Evolutionary conservation across 2,329 filamentous ascomycete species (phyloP), one percentile per base, ranked within the genome.

Genomic region (Fusarium continuum): DNA sequence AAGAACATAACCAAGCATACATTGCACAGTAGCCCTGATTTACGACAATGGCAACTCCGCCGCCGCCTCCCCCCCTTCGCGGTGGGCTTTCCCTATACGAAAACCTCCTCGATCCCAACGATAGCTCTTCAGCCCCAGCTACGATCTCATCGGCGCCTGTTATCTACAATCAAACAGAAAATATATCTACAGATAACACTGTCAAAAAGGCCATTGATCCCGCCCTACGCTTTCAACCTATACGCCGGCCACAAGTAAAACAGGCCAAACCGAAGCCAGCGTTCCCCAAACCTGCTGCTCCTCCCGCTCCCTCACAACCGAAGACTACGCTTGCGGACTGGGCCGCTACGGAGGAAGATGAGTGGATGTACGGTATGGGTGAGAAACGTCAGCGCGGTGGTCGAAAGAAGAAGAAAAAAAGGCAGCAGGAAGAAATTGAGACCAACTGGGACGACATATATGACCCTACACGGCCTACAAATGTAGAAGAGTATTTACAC

Each of bases 371-470:
- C 73, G 82, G 78, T 22, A 70, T 76, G 38, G 80, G 77, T 17
- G 85, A 90, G 71, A 91, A 91, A 77, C 85, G 88, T 52, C 87
- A 91, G 72, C 87, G 91, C 44, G 91, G 91, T 52, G 91, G 91
- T 35, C 88, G 91, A 57, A 92, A 91, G 77, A 89, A 90, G 76
- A 91, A 91, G 82, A 89, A 86, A 70, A 84, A 87, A 58, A 83
- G 85, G 64, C 80, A 86, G 6, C 36, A 80, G 82, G 40, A 76
- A 11, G 58, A 83, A 25, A 78, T 83, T 46, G 84, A 87, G 73
- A 87, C 85, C n/a, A 89, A 96, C 72, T 97, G 93, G 93, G 91
- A 96, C 74, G 92, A 96, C 73, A 85, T 95, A 20, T 97, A 97
- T 74, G 93, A 97, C 71, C 91, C 92, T 1, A 82, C 89, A 10